Evolutionary conservation across 2,329 filamentous ascomycete species (phyloP).

Genomic region (Botrytis byssoidea): DNA sequence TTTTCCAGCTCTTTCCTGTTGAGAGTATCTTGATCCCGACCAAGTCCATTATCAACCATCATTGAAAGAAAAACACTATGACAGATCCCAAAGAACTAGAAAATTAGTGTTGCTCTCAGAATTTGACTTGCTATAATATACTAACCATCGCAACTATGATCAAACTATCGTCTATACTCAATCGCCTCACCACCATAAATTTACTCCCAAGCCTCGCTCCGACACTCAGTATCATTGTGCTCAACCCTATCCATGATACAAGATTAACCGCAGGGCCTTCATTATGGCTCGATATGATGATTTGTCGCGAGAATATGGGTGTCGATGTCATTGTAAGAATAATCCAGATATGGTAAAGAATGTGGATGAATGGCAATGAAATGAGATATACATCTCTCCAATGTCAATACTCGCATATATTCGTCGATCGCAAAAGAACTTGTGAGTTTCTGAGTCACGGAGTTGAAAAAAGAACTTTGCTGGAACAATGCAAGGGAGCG

Average conservation of each 20-base stretch:
- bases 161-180: conserved; percentile 25
- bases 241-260: conserved; percentile 41
- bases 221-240: conserved; percentile 40
- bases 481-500: conserved; percentile 16
- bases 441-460: not conserved
- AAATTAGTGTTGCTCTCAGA: conserved; percentile 8
- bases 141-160: conserved; percentile 26
- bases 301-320: conserved; percentile 19
- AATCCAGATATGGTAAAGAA: not conserved
- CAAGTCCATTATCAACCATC: conserved; percentile 29
- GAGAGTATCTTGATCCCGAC: conserved; percentile 24
- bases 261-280: conserved; percentile 44
- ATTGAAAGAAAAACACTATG: conserved; percentile 23
- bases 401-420: conserved; percentile 1
- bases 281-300: conserved; percentile 42
- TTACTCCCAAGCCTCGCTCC: conserved; percentile 39
- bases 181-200: conserved; percentile 25
- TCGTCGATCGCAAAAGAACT: not conserved
- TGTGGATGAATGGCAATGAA: conserved; percentile 5
- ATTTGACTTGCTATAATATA: conserved; percentile 18
- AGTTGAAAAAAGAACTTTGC: not conserved
- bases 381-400: conserved; percentile 14
- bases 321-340: conserved; percentile 11
- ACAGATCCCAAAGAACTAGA: conserved; percentile 15
- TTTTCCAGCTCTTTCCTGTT: conserved; percentile 8